Conservation (phyloP, 163 green algal species). For the Volvox carteri region DNA sequence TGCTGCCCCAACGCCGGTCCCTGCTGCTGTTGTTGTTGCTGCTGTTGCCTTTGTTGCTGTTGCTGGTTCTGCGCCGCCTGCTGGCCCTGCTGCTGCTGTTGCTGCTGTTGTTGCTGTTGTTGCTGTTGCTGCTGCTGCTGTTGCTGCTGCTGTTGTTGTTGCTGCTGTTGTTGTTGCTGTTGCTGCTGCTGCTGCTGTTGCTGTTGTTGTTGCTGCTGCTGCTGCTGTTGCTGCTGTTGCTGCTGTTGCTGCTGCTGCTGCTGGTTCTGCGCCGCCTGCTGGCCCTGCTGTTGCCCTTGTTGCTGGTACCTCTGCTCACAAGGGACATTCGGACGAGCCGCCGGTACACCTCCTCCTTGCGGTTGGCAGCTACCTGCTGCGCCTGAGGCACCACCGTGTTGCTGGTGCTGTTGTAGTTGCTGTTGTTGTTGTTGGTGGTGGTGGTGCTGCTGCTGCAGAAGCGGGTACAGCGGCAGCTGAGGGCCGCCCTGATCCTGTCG, state of each 20-base stretch:
- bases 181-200: not conserved
- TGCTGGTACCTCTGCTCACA: too few relatives aligned
- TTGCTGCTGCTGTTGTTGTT: not conserved
- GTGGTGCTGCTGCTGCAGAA: too few relatives aligned
- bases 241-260: conserved; percentile 6
- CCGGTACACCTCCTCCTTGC: too few relatives aligned
- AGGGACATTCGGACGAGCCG: too few relatives aligned
- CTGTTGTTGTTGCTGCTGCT: not conserved
- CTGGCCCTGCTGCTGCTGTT: too few relatives aligned
- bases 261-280: not conserved
- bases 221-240: not conserved
- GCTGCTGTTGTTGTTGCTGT: not conserved
- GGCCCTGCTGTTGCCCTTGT: not conserved
- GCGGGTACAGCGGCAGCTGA: too few relatives aligned
- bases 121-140: not conserved
- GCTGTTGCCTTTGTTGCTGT: not conserved
- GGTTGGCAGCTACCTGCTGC: too few relatives aligned
- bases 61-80: not conserved
- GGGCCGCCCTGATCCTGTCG: too few relatives aligned
- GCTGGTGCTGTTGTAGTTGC: too few relatives aligned
- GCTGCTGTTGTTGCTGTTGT: not conserved
- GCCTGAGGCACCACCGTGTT: too few relatives aligned
- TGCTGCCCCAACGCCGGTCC: not conserved
- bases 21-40: not conserved
- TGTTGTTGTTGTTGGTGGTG: too few relatives aligned